These are phyloP conservation scores for Taphrina populina DNA, from an alignment of 1,139 yeast species.

Conservation along the genomic window DNA sequence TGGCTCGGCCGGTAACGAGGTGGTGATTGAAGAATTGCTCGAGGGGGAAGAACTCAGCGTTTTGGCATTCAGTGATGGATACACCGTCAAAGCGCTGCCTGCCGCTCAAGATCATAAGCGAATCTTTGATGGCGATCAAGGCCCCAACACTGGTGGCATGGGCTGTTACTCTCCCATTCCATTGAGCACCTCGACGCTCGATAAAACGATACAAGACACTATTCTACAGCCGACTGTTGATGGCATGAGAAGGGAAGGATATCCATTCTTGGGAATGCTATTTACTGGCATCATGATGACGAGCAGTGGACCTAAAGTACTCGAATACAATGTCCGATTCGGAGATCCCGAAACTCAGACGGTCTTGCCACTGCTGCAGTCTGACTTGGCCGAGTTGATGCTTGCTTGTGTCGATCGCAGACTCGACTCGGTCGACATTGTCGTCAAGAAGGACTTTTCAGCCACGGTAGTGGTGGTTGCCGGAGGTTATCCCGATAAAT, in stretches of 20 bases:
- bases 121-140: slow-evolving; percentile 87
- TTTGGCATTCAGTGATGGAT: slow-evolving; percentile 90
- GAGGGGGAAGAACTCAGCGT: slow-evolving; percentile 97
- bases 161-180: slow-evolving; percentile 99
- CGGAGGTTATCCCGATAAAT: slow-evolving; percentile 91
- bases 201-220: slow-evolving; percentile 65
- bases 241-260: slow-evolving; percentile 94
- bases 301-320: slow-evolving; percentile 80
- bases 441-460: slow-evolving; percentile 63
- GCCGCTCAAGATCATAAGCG: slow-evolving; percentile 99
- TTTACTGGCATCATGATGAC: slow-evolving; percentile 97
- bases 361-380: slow-evolving; percentile 77
- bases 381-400: slow-evolving; percentile 89
- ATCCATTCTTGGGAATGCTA: slow-evolving; percentile 91
- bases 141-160: slow-evolving; percentile 99
- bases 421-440: slow-evolving; percentile 76
- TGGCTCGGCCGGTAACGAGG: slow-evolving; percentile 82
- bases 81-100: slow-evolving; percentile 84
- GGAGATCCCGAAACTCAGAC: slow-evolving; percentile 99
- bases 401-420: slow-evolving; percentile 94
- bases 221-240: slow-evolving; percentile 88
- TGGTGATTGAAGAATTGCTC: slow-evolving; percentile 91
- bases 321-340: slow-evolving; percentile 95
- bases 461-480: slow-evolving; percentile 96
- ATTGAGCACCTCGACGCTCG: slow-evolving; percentile 67